These are phyloP conservation scores for Pleurotus platypus DNA, from an alignment of 768 basidiomycete species.

Conservation along the genomic window DNA sequence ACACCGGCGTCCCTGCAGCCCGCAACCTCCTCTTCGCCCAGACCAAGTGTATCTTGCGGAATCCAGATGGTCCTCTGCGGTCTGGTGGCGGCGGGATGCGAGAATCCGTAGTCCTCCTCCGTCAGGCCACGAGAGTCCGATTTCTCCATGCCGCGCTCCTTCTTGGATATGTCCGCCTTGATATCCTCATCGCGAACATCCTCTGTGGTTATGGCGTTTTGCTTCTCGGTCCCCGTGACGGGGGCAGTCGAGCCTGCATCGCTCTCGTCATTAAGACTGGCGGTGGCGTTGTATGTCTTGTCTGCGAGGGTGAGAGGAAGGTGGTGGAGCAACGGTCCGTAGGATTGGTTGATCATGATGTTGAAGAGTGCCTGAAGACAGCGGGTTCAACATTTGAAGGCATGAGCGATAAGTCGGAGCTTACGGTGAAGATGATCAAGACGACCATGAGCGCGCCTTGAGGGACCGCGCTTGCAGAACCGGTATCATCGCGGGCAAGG, in stretches of 20 bases:
- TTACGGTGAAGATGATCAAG: conserved; percentile 77
- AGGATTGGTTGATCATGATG: conserved; percentile 71
- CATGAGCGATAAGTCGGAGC: conserved; percentile 18
- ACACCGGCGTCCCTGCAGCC: conserved; percentile 53
- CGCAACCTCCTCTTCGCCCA: conserved; percentile 59
- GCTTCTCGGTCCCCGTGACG: not conserved
- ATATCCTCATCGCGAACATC: conserved; percentile 12
- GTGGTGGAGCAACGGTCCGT: conserved; percentile 68
- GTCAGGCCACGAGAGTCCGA: not conserved
- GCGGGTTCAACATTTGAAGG: not conserved
- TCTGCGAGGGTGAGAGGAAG: conserved; percentile 81
- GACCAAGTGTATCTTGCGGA: conserved; percentile 66
- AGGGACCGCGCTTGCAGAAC: conserved; percentile 54
- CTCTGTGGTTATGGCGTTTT: not conserved
- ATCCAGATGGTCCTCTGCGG: conserved; percentile 85
- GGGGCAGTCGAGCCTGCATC: conserved; percentile 1
- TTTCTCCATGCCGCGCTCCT: conserved; percentile 8
- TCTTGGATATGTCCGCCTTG: conserved; percentile 1
- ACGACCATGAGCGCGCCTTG: conserved; percentile 85
- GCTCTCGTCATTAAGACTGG: not conserved
- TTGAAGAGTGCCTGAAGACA: conserved; percentile 51
- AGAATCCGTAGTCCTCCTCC: conserved; percentile 65
- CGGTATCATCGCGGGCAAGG: conserved; percentile 59
- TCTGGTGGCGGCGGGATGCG: conserved; percentile 77
- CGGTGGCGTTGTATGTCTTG: conserved; percentile 43